phyloP scores from a whole-genome alignment of 1,284 basidiomycete species.

The Malassezia dermatis region DNA sequence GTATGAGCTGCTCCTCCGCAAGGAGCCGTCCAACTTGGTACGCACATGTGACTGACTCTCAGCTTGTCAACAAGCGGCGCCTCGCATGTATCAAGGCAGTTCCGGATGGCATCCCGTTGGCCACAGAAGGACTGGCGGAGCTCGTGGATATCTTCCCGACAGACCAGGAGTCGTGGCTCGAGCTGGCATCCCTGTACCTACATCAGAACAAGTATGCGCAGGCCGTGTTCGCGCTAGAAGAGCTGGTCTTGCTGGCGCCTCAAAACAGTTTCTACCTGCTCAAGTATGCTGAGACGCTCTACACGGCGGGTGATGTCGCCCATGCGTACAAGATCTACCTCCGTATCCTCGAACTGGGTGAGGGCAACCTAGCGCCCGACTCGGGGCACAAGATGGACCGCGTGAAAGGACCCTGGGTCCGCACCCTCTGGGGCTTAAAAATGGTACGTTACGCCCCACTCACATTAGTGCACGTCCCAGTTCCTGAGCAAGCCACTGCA shows the following conservation, averaged over 20 bases:
- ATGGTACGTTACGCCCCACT: constrained; percentile 19
- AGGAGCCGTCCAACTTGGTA: constrained; percentile 67
- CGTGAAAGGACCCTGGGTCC: constrained; percentile 28
- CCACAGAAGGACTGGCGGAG: constrained; percentile 64
- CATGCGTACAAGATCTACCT: constrained; percentile 41
- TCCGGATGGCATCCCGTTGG: constrained; percentile 49
- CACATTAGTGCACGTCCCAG: constrained; percentile 8
- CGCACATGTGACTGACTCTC: constrained; percentile 40
- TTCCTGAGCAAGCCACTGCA: neutral
- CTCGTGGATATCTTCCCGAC: constrained; percentile 87
- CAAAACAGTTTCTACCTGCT: constrained; percentile 74
- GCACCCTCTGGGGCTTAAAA: constrained; percentile 44
- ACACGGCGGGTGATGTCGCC: constrained; percentile 59
- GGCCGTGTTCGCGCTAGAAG: constrained; percentile 65
- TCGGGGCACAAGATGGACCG: constrained; percentile 15
- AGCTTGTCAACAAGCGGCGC: constrained; percentile 74
- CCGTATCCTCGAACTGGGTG: constrained; percentile 34
- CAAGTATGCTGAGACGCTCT: constrained; percentile 75
- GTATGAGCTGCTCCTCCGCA: constrained; percentile 61
- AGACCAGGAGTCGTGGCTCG: constrained; percentile 82
- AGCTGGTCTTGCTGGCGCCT: constrained; percentile 68
- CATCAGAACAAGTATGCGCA: constrained; percentile 58
- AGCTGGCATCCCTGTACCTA: constrained; percentile 79
- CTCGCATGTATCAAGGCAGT: constrained; percentile 56
- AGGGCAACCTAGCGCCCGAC: neutral